Evolutionary conservation across 1,284 basidiomycete genomes (phyloP).

Genomic region (Rhodotorula sp.): DNA sequence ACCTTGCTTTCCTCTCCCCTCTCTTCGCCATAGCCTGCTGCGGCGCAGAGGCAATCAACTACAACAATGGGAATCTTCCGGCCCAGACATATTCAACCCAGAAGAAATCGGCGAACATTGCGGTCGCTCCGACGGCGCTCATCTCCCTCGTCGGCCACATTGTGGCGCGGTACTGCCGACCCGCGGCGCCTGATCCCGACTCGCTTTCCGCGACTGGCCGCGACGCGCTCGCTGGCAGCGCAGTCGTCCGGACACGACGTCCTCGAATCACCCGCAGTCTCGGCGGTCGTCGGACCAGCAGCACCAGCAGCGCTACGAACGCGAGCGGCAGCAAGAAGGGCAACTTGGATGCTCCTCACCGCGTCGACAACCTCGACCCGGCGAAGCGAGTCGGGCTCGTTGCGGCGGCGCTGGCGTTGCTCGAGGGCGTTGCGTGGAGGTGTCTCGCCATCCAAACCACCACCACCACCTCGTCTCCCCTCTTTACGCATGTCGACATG

Average conservation of each 20-base stretch:
- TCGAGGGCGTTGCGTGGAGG: conserved; percentile 32
- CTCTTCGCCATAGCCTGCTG: neutral
- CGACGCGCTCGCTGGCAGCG: neutral
- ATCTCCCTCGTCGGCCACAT: conserved; percentile 20
- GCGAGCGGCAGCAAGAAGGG: neutral
- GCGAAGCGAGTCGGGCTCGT: conserved; percentile 11
- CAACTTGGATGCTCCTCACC: neutral
- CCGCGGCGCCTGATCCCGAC: neutral
- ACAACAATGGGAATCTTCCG: too few species aligned
- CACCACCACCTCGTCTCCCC: neutral
- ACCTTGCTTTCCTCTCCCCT: conserved; percentile 30
- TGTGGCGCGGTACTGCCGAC: conserved; percentile 27
- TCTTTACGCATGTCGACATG: neutral
- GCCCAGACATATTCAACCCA: neutral
- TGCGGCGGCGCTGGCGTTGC: conserved; percentile 7
- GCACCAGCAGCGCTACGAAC: neutral
- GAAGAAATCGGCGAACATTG: neutral
- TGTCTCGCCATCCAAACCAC: neutral
- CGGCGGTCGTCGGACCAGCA: neutral
- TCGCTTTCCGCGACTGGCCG: neutral
- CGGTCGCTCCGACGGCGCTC: neutral
- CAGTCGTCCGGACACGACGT: neutral
- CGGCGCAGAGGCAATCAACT: neutral
- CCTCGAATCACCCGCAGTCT: neutral
- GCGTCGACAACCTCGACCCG: conserved; percentile 10